Percentiles rank a stretch among this genome's conserved stretches.
phyloP scores from a whole-genome alignment of 495 filamentous ascomycete genomes.

The Hyphodiscus hymeniophilus region DNA sequence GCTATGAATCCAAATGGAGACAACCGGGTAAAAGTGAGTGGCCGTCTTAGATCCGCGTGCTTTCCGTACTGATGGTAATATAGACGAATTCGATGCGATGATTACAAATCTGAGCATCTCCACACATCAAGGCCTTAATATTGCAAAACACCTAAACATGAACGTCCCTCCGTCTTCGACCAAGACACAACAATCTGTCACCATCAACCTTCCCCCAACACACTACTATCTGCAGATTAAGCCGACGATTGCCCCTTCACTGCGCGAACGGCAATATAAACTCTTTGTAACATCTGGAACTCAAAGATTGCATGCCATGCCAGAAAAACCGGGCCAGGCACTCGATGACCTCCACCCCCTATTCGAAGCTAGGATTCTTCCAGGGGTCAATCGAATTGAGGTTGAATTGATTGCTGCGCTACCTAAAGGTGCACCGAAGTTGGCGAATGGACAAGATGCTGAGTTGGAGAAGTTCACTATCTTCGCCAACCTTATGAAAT shows the following conservation, averaged over 20 bases:
- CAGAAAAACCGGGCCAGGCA: slow-evolving; percentile 36
- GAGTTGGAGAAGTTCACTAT: slow-evolving; percentile 63
- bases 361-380: slow-evolving; percentile 52
- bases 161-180: slow-evolving; percentile 53
- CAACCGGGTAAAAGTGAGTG: slow-evolving; percentile 46
- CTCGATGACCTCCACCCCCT: slow-evolving; percentile 35
- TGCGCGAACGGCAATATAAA: slow-evolving; percentile 51
- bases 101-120: slow-evolving; percentile 57
- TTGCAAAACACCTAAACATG: slow-evolving; percentile 43
- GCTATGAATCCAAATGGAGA: slow-evolving; percentile 27
- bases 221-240: slow-evolving; percentile 59
- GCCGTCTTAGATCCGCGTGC: slow-evolving; percentile 15
- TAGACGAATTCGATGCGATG: slow-evolving; percentile 48
- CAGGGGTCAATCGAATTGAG: slow-evolving; percentile 59
- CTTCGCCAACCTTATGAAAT: slow-evolving; percentile 43
- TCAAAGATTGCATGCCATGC: slow-evolving; percentile 34
- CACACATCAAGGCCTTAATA: slow-evolving; percentile 54
- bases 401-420: slow-evolving; percentile 57
- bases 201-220: slow-evolving; percentile 51
- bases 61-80: not conserved
- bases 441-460: slow-evolving; percentile 44
- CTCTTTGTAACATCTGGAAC: slow-evolving; percentile 51
- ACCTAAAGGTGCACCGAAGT: slow-evolving; percentile 45
- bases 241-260: slow-evolving; percentile 45
- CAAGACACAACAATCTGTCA: slow-evolving; percentile 57